Base-by-base conservation (phyloP, 768 basidiomycete species). In the Tricholoma furcatifolium region DNA sequence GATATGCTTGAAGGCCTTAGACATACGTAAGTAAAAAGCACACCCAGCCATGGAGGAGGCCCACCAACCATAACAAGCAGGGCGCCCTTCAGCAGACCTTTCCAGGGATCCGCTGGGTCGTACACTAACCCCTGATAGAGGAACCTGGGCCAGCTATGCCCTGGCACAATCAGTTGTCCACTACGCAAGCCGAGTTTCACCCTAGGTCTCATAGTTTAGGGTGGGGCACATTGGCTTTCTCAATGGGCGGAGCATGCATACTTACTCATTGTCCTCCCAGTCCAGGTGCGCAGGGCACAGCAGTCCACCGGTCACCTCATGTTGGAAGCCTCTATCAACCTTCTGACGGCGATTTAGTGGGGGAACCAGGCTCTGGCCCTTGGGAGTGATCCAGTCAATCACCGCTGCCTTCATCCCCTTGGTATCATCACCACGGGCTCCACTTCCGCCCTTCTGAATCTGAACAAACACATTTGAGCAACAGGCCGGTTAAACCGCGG, bases 1-100 rank as follows among this genome's bases (percentile, higher is more conserved):
- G n/a, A 69, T 52, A 45, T 67, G 61, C 39, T 61, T 67, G 15
- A 43, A 66, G 1, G 62, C 65, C 66, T 67, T n/a, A 27, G 3
- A 21, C 4, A 27, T 31, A 30, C n/a, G 9, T 32, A 20, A 23
- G 34, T 18, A n/a, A 17, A 30, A 39, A 32, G 38, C 14, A 20
- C 34, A 43, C 3, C 20, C 7, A 40, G 12, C 65, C 64, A 38
- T 40, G 57, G 6, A 67, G 57, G 1, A 69, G 57, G n/a, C n/a
- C 5, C 65, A 24, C 1, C 32, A 4, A 35, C 64, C 62, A 23
- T 54, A 23, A 20, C 67, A 55, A 1, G 67, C 57, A 8, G n/a
- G n/a, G n/a, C n/a, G n/a, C n/a, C n/a, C n/a, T n/a, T n/a, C n/a
- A n/a, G n/a, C n/a, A n/a, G n/a, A n/a, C 68, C 63, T 0, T 61